phyloP scores from a whole-genome alignment of 2,329 filamentous ascomycete genomes.

The Claviceps arundinis region DNA sequence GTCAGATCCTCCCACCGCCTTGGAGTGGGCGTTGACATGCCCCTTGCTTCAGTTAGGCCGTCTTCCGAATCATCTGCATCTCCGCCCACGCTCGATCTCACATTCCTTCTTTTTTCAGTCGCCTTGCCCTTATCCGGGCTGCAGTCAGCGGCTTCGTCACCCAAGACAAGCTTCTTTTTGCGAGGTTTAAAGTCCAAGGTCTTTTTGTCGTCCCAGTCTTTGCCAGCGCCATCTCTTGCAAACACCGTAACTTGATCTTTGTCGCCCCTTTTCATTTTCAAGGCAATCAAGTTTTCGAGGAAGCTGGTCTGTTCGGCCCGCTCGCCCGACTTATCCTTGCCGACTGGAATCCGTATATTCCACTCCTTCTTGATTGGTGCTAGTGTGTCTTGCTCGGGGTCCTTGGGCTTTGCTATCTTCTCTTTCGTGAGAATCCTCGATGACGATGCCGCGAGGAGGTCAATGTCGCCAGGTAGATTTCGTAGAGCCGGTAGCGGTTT shows the following conservation, averaged over 20 bases:
- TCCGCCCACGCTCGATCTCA: conserved; percentile 2
- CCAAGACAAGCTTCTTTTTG: conserved; percentile 9
- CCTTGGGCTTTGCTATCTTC: conserved; percentile 40
- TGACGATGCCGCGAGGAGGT: conserved; percentile 53
- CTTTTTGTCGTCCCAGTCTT: conserved; percentile 27
- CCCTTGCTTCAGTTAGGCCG: conserved; percentile 1
- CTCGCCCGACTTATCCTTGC: conserved; percentile 33
- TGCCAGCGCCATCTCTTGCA: conserved; percentile 30
- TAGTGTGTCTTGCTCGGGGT: conserved; percentile 20
- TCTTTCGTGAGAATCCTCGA: conserved; percentile 44
- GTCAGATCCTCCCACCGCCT: conserved; percentile 20
- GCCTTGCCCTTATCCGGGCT: conserved; percentile 7
- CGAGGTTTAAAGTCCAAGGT: conserved; percentile 27
- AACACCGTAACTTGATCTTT: conserved; percentile 51
- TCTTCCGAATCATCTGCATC: conserved; percentile 12
- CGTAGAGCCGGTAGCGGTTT: conserved; percentile 27
- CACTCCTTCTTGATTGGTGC: conserved; percentile 27
- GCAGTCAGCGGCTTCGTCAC: background rate
- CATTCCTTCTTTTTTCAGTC: conserved; percentile 2
- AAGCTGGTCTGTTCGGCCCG: conserved; percentile 41
- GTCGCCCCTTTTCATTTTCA: conserved; percentile 53
- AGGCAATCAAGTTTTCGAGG: conserved; percentile 49
- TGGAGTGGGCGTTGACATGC: conserved; percentile 23
- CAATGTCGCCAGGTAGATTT: conserved; percentile 39
- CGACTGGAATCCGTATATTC: conserved; percentile 31